These are phyloP conservation scores for Nakazawaea wickerhamii DNA, from an alignment of 805 yeast species.

Conservation along the genomic window DNA sequence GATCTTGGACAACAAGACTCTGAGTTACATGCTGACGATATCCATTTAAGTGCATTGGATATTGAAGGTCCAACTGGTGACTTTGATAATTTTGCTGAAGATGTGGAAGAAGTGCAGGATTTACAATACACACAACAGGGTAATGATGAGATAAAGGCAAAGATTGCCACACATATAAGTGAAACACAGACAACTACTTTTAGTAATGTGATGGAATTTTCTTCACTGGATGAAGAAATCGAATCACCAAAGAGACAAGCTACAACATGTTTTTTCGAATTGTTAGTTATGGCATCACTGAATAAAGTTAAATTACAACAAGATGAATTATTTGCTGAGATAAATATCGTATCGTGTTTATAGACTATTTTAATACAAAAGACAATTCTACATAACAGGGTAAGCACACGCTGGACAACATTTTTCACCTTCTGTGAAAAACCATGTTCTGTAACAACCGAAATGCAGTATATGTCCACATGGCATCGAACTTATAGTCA, in stretches of 20 bases:
- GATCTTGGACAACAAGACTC: slow-evolving; percentile 18
- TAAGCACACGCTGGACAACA: slow-evolving; percentile 64
- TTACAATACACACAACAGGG: background rate
- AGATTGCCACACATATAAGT: slow-evolving; percentile 16
- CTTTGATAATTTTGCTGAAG: slow-evolving; percentile 5
- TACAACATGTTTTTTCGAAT: slow-evolving; percentile 71
- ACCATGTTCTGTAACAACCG: slow-evolving; percentile 77
- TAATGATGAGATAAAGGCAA: background rate
- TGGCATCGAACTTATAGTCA: slow-evolving; percentile 49
- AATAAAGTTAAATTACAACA: slow-evolving; percentile 66
- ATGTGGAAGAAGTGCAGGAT: slow-evolving; percentile 7
- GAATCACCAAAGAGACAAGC: slow-evolving; percentile 49
- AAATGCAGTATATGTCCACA: slow-evolving; percentile 91
- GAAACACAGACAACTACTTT: slow-evolving; percentile 25
- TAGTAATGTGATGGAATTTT: slow-evolving; percentile 32
- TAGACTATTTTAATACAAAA: too few species aligned
- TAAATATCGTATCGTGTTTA: slow-evolving; percentile 39
- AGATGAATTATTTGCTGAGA: slow-evolving; percentile 52
- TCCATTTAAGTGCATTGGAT: background rate
- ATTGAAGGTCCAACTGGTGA: slow-evolving; percentile 5
- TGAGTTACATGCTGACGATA: slow-evolving; percentile 6
- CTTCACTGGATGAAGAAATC: background rate
- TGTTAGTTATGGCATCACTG: slow-evolving; percentile 74
- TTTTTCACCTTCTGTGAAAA: slow-evolving; percentile 50
- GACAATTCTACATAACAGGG: too few species aligned